Conservation (phyloP, 768 basidiomycete species). For the Pleurotus salmoneostramineus region DNA sequence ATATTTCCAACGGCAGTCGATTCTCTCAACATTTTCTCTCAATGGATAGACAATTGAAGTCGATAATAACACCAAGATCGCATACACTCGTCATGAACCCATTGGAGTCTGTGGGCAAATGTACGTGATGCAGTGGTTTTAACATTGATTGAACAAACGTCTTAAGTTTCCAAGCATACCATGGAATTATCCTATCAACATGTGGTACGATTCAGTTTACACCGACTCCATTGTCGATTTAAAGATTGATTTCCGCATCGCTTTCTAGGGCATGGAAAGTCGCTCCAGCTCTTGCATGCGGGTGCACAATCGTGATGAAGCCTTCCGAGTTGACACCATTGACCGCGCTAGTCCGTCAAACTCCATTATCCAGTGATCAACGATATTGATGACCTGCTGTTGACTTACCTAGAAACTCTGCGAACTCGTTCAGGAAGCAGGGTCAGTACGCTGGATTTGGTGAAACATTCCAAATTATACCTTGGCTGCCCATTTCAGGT, state of each 20-base stretch:
- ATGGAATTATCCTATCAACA: too few relatives aligned
- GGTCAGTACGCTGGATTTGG: too few relatives aligned
- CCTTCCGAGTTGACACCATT: slow-evolving; percentile 65
- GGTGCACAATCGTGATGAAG: slow-evolving; percentile 65
- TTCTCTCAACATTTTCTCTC: too few relatives aligned
- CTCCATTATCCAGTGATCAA: too few relatives aligned
- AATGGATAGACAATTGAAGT: background rate
- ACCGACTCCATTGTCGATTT: background rate
- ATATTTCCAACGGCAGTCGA: too few relatives aligned
- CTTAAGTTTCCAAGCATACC: too few relatives aligned
- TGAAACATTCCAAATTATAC: slow-evolving; percentile 6
- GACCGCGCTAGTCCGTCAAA: slow-evolving; percentile 33
- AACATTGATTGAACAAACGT: too few relatives aligned
- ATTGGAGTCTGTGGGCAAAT: slow-evolving; percentile 37
- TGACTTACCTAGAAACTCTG: too few relatives aligned
- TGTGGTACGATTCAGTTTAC: too few relatives aligned
- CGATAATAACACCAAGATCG: slow-evolving; percentile 43
- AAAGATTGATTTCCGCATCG: background rate
- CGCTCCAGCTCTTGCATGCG: slow-evolving; percentile 30
- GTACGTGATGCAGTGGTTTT: too few relatives aligned
- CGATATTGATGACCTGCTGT: too few relatives aligned
- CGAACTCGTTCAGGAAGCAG: too few relatives aligned
- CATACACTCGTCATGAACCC: slow-evolving; percentile 71
- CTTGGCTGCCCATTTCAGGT: slow-evolving; percentile 42
- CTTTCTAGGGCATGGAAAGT: slow-evolving; percentile 23